Evolutionary conservation across 129 eudicot species (phyloP), one percentile per base, ranked within the genome.

Genomic region (Gnaphalium uliginosum): DNA sequence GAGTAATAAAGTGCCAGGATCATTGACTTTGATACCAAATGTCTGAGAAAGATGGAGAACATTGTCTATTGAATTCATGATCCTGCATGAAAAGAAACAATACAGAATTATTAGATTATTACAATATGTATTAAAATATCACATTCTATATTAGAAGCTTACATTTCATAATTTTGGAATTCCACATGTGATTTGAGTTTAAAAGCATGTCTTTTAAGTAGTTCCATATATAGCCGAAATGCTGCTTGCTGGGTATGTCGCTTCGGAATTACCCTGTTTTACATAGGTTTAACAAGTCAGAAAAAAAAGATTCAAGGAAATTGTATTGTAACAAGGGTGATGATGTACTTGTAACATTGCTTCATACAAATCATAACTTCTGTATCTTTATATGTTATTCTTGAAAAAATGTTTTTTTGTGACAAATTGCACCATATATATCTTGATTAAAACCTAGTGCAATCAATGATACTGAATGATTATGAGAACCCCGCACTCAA

Each of bases 151-250:
- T 35, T n/a, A 80, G 62, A 74, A 37, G 80, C 92, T 89, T 82
- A 94, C 99, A 77, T 77, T 41, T 86, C 81, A 75, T 82, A 79
- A 33, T 91, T 85, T 57, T 90, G 83, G 53, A 73, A 77, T 43
- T 79, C 83, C 29, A 87, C 79, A 35, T 81, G 83, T 77, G 86
- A 74, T 62, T 85, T 81, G 66, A 89, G 86, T 1, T 81, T 76
- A 71, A 94, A 94, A 69, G 85, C 92, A 71, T 94, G 86, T 78
- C 84, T 66, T 68, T 89, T 94, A 21, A 94, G 80, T 61, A 94
- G 90, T 76, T 94, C 99, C 97, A 94, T 83, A 68, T 94, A 94
- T 71, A 94, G 81, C 80, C 97, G 91, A 86, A 82, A 94, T 43
- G 96, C 96, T 29, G 92, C 93, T 53, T 91, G 99, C 59, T 77